Conservation (phyloP, 2,329 filamentous ascomycete genomes). For the Nakataea oryzae region DNA sequence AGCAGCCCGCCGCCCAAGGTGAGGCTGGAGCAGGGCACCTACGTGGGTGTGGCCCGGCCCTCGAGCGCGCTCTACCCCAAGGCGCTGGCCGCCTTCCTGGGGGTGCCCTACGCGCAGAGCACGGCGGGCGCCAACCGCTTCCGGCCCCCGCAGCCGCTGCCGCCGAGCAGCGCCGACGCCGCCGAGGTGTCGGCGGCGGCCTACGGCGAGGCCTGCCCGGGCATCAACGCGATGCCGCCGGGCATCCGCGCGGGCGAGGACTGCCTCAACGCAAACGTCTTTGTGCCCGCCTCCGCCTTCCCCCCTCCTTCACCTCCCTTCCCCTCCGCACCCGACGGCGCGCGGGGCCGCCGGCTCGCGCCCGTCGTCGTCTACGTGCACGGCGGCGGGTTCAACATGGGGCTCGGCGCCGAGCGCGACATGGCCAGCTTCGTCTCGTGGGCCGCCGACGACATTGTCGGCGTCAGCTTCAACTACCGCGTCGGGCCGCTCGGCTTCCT, state of each 20-base stretch:
- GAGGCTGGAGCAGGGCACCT: slow-evolving; percentile 26
- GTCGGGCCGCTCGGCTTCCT: slow-evolving; percentile 62
- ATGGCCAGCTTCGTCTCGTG: slow-evolving; percentile 52
- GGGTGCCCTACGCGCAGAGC: slow-evolving; percentile 37
- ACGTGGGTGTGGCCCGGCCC: slow-evolving; percentile 17
- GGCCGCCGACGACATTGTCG: slow-evolving; percentile 40
- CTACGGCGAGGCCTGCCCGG: slow-evolving; percentile 28
- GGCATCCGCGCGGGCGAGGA: slow-evolving; percentile 29
- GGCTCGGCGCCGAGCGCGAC: slow-evolving; percentile 42
- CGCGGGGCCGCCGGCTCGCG: slow-evolving; percentile 12
- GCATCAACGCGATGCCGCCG: slow-evolving; percentile 18
- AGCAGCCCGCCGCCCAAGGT: slow-evolving; percentile 11
- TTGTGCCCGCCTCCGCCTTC: slow-evolving; percentile 19
- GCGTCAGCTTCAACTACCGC: slow-evolving; percentile 52
- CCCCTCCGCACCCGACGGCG: background rate
- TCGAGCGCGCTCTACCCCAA: slow-evolving; percentile 17
- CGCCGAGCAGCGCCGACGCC: slow-evolving; percentile 5
- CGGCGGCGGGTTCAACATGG: slow-evolving; percentile 51
- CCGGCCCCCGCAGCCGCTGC: slow-evolving; percentile 26
- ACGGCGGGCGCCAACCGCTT: slow-evolving; percentile 33
- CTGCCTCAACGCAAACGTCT: slow-evolving; percentile 43
- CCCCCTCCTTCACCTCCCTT: background rate
- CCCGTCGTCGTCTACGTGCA: slow-evolving; percentile 52
- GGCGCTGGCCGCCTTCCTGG: slow-evolving; percentile 34
- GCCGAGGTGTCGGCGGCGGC: slow-evolving; percentile 19